phyloP scores from a whole-genome alignment of 2,329 filamentous ascomycete genomes.

The Ilyonectria robusta region DNA sequence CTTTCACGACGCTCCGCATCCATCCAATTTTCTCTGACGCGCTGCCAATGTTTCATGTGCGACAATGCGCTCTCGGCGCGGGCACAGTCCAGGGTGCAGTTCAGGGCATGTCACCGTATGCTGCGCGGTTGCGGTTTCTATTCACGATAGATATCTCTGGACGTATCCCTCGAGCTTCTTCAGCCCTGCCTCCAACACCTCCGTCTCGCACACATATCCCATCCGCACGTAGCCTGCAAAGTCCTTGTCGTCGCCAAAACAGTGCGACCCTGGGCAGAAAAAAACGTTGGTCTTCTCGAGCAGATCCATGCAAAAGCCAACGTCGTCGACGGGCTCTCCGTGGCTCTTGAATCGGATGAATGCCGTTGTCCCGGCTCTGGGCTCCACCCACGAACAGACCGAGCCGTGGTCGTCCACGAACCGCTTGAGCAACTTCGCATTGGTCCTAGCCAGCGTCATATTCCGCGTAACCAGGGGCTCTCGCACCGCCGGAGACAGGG shows the following conservation, averaged over 20 bases:
- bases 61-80: constrained; percentile 1
- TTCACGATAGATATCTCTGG: constrained; percentile 29
- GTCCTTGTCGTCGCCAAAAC: constrained; percentile 77
- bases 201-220: constrained; percentile 81
- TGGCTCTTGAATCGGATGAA: constrained; percentile 79
- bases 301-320: constrained; percentile 78
- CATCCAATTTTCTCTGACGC: constrained; percentile 24
- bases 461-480: constrained; percentile 67
- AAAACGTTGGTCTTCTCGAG: constrained; percentile 79
- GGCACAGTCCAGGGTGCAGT: not conserved
- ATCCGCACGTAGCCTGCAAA: constrained; percentile 84
- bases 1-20: not conserved
- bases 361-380: constrained; percentile 84
- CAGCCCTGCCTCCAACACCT: constrained; percentile 77
- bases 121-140: not conserved
- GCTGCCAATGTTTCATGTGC: constrained; percentile 23
- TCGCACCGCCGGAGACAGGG: constrained; percentile 68
- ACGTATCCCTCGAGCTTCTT: constrained; percentile 62
- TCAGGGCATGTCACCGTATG: not conserved
- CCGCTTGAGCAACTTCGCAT: constrained; percentile 74
- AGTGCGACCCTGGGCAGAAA: constrained; percentile 79
- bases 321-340: constrained; percentile 77
- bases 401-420: constrained; percentile 77
- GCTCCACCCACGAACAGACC: constrained; percentile 79
- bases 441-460: constrained; percentile 73